Conservation (phyloP, 768 basidiomycete genomes). For the Hydnum rufescens region DNA sequence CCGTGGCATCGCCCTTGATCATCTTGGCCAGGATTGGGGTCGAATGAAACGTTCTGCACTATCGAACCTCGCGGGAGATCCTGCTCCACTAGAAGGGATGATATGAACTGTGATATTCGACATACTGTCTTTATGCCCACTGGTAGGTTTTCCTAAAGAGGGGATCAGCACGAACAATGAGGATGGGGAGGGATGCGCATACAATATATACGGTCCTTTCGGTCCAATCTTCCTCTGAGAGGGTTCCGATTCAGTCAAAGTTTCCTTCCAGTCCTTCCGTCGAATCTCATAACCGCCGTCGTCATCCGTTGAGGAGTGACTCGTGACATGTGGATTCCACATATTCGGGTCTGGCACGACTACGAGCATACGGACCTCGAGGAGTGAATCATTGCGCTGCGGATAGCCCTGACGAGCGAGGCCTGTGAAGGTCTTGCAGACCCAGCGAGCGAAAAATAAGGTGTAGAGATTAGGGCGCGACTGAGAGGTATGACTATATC, state of each 20-base stretch:
- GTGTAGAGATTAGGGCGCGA: background rate
- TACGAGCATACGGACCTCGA: slow-evolving; percentile 38
- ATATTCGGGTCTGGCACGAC: slow-evolving; percentile 18
- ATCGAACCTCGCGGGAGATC: too few species aligned
- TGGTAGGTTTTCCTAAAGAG: too few species aligned
- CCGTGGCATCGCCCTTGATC: slow-evolving; percentile 31
- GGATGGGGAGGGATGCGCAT: slow-evolving; percentile 18
- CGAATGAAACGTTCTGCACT: too few species aligned
- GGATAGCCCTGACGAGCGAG: background rate
- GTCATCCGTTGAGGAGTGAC: slow-evolving; percentile 20
- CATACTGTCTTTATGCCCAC: too few species aligned
- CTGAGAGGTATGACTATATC: background rate
- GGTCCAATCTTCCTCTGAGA: slow-evolving; percentile 35
- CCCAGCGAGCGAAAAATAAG: background rate
- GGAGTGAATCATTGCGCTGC: slow-evolving; percentile 13
- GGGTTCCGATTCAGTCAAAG: slow-evolving; percentile 14
- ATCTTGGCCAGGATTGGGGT: slow-evolving; percentile 29
- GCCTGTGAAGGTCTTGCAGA: background rate
- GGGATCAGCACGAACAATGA: too few species aligned
- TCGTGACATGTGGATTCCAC: slow-evolving; percentile 23
- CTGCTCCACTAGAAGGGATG: too few species aligned
- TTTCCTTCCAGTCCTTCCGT: slow-evolving; percentile 27
- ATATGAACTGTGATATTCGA: too few species aligned
- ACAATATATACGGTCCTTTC: slow-evolving; percentile 48
- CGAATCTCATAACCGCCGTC: slow-evolving; percentile 47